Evolutionary conservation across 176 grass and related monocot species (phyloP), one percentile per base, ranked within the genome.

Genomic region (Otatea glauca): DNA sequence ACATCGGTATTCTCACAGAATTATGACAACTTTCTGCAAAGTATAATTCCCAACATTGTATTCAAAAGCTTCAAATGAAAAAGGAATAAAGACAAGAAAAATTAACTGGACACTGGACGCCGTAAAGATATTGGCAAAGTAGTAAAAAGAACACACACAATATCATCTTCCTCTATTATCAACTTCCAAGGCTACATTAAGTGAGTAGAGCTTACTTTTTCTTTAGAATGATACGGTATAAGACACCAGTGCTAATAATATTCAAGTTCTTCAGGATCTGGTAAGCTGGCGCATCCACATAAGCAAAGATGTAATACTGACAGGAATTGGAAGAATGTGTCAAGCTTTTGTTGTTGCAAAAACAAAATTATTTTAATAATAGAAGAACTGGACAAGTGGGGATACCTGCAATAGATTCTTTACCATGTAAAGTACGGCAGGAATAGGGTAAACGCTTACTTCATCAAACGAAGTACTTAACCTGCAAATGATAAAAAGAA

Each of bases 251-350:
- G 85, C 96, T 98, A 59, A 98, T 98, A 49, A 98, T 95, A 68
- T 95, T 98, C 47, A 98, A 61, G 65, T 98, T 98, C 87, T 95
- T 98, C 91, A 98, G n/a, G 47, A 95, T 98, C 77, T 98, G 96
- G 67, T 98, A 98, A 76, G 89, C 96, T 84, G 96, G 93, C 51
- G 93, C 91, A 25, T 95, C 93, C 87, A 95, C 87, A 81, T 95
- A 93, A 29, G 89, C 92, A 82, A 98, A 98, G 74, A 98, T 95
- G 84, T 98, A 98, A 84, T 98, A 95, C 96, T 98, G 91, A 47
- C 66, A 70, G 73, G n/a, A 80, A 72, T 47, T 18, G 18, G 14
- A 45, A 82, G 16, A 69, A 84, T 58, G 60, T 15, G 44, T 90
- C 21, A 88, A 59, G 18, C 14, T 67, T 67, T 68, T 72, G 18